Conservation (phyloP, 805 yeast species). For the Lipomyces sp. region DNA sequence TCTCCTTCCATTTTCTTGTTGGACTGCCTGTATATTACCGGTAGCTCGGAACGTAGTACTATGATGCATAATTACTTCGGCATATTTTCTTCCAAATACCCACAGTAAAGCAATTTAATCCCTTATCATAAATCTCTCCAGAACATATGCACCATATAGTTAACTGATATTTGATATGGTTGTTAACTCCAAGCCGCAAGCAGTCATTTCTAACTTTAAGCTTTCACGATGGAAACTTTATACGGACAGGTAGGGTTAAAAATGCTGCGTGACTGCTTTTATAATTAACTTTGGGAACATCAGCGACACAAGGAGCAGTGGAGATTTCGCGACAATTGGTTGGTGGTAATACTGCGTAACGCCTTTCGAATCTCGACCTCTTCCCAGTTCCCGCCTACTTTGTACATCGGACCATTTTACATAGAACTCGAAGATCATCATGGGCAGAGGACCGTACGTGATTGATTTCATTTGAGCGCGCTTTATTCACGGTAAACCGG, state of each 20-base stretch:
- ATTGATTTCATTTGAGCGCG: not conserved
- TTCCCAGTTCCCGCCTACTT: too few relatives aligned
- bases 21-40: too few relatives aligned
- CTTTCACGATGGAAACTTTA: not conserved
- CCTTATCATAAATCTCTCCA: too few relatives aligned
- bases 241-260: not conserved
- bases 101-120: too few relatives aligned
- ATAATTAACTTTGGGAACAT: not conserved
- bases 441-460: constrained; percentile 31
- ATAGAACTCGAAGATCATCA: constrained; percentile 1
- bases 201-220: not conserved
- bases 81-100: too few relatives aligned
- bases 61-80: too few relatives aligned
- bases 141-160: too few relatives aligned
- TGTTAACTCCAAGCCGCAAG: not conserved
- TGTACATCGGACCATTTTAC: too few relatives aligned
- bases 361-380: not conserved
- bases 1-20: too few relatives aligned
- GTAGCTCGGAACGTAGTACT: too few relatives aligned
- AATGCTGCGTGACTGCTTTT: constrained; percentile 2
- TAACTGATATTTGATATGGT: too few relatives aligned
- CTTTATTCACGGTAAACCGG: not conserved
- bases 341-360: not conserved
- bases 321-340: not conserved
- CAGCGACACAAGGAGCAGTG: not conserved